Evolutionary conservation across 805 yeast species (phyloP), one percentile per base, ranked within the genome.

Genomic region (Wickerhamomyces rabaulensis): DNA sequence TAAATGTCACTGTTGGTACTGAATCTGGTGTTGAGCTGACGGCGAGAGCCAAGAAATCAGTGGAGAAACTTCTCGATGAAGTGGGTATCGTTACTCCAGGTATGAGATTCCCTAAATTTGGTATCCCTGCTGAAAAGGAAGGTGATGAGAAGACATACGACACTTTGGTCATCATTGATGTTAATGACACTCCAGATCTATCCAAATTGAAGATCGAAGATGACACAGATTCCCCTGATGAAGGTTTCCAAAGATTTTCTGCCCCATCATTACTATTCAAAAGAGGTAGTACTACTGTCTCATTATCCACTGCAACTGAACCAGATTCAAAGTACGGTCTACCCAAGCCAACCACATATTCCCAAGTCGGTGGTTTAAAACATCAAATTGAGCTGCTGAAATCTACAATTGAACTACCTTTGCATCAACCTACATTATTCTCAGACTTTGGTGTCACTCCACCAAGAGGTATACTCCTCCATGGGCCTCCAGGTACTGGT

Each of bases 401-500:
- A 44, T 73, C 84, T 7, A 79, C 91, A 0, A 79, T 91, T 9
- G 86, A 86, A 45, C 70, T 92, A 3, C 97, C 99, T 0, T 71
- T 94, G 22, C 80, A 82, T 49, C 79, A 79, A 47, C 96, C 97
- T 0, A 74, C 76, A 6, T 65, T 89, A 27, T 92, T 91, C 57
- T 73, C 82, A 8, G 80, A 86, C 45, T 94, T 92, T 68, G 90
- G 92, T n/a, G 84, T 90, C 17, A 75, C 84, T 9, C 97, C 99
- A 9, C 97, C 97, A 13, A 73, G 97, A 47, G 99, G 99, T 31
- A 80, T 92, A n/a, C 68, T 92, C 15, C 66, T 92, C 12, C 96
- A 92, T 67, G 99, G 99, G 0, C 96, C 97, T 3, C 94, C 98
- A 3, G 99, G 99, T 4, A 92, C 97, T 0, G 99, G 99, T 43